Base-by-base conservation (phyloP, 2,329 filamentous ascomycete species). In the Tolypocladium pustulatum region DNA sequence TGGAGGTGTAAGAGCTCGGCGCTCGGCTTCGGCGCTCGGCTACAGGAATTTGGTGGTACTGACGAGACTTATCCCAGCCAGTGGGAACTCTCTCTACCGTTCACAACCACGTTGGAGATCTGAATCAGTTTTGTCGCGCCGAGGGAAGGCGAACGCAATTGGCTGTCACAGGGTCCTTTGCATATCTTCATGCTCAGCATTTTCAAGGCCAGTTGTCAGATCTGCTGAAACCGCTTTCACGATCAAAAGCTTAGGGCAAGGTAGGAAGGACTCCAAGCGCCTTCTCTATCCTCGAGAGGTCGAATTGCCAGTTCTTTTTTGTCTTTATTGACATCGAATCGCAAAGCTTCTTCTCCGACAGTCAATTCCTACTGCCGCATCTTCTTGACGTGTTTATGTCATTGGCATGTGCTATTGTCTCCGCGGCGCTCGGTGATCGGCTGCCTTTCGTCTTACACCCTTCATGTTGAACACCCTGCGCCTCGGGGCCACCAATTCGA, bases 21-120 rank as follows among this genome's bases (percentile, higher is more conserved):
- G 22, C 57, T 58, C 57, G 55, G 55, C 55, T 57, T 57, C 46
- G 53, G 53, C 25, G 53, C 36, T 55, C 54, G 54, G 54, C 54
- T 49, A n/a, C 13, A 6, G 7, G 20, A 7, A 6, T n/a, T 6
- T 6, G 13, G 20, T 49, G 25, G 46, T n/a, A n/a, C n/a, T n/a
- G n/a, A n/a, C n/a, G n/a, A n/a, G n/a, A n/a, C n/a, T n/a, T n/a
- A n/a, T n/a, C n/a, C n/a, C 13, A 15, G 13, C 25, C 7, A 9
- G 8, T 30, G 25, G 43, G 25, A 7, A 7, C 43, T 17, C 6
- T 27, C 12, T 20, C 13, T 17, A 15, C 41, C 22, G 22, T 15
- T 27, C 46, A 30, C 46, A 4, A 27, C 5, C 5, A 25, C 8
- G 1, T 27, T 27, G 5, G 10, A 25, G 27, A 46, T 9, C 30